A percentile compares a stretch with the other conserved stretches of the same genome.
Evolutionary conservation across 192 early-diverging fungal genomes (phyloP).

Genomic region (Dissophora globulifera): DNA sequence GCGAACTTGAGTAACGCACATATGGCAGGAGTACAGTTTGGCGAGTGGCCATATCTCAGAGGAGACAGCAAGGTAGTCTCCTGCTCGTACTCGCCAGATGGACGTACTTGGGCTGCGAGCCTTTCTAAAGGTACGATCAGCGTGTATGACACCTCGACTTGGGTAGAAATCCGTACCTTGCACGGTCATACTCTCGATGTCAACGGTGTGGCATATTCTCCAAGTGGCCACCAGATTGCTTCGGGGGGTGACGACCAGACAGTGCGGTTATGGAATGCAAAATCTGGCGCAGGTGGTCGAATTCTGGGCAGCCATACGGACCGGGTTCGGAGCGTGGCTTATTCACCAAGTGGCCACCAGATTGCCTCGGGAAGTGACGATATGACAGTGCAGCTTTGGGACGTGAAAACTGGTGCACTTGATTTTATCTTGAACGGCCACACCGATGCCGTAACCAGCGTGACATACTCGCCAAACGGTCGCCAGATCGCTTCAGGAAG

Average conservation of each 20-base stretch:
- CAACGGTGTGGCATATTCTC: too few relatives aligned
- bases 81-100: slow-evolving; percentile 14
- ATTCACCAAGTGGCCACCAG: background rate
- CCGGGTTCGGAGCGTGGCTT: background rate
- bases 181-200: too few relatives aligned
- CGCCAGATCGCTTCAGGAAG: background rate
- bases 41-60: slow-evolving; percentile 6
- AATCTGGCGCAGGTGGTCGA: too few relatives aligned
- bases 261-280: too few relatives aligned
- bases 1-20: background rate
- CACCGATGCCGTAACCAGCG: background rate
- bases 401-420: too few relatives aligned
- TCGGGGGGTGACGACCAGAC: too few relatives aligned
- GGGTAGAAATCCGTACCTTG: background rate
- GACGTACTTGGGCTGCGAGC: background rate
- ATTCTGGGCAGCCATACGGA: background rate
- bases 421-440: background rate
- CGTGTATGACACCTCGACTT: background rate
- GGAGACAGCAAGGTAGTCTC: background rate
- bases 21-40: background rate
- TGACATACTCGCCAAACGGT: background rate
- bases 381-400: slow-evolving; percentile 1
- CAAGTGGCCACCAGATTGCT: too few relatives aligned
- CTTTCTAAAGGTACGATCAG: background rate
- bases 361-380: background rate